Conservation (phyloP, 1,284 basidiomycete species). For the Ceratobasidium theobromae region DNA sequence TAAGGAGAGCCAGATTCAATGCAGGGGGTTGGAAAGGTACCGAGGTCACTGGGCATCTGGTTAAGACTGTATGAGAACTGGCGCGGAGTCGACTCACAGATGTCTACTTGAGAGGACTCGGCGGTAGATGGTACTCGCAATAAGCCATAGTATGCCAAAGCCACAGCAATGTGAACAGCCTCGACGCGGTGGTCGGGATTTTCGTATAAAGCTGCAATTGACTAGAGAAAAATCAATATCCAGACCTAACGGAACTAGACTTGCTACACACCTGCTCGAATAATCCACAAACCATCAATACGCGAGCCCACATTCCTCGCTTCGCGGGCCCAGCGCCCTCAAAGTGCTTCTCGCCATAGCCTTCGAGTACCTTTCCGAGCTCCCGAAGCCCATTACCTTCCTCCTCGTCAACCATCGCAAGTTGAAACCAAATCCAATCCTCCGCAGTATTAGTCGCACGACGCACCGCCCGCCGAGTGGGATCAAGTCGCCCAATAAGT, state of each 20-base stretch:
- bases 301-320: conserved; percentile 82
- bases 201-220: conserved; percentile 88
- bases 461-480: conserved; percentile 74
- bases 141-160: conserved; percentile 91
- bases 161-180: conserved; percentile 92
- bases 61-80: conserved; percentile 1
- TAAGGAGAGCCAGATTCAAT: conserved; percentile 80
- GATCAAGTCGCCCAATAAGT: conserved; percentile 90
- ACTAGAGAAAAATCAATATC: conserved; percentile 49
- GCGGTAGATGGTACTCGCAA: conserved; percentile 78
- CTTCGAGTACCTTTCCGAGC: conserved; percentile 76
- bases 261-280: conserved; percentile 76
- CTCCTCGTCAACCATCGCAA: conserved; percentile 82
- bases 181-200: conserved; percentile 88
- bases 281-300: conserved; percentile 89
- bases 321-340: conserved; percentile 63
- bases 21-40: conserved; percentile 64
- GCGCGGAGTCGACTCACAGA: conserved; percentile 58
- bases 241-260: conserved; percentile 1
- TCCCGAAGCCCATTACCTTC: conserved; percentile 79
- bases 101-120: conserved; percentile 76
- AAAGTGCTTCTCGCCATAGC: conserved; percentile 91
- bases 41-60: conserved; percentile 56
- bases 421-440: conserved; percentile 99
- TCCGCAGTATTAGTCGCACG: conserved; percentile 91